These are phyloP conservation scores for Xylaria scruposa DNA, from an alignment of 495 filamentous ascomycete genomes.

Conservation along the genomic window DNA sequence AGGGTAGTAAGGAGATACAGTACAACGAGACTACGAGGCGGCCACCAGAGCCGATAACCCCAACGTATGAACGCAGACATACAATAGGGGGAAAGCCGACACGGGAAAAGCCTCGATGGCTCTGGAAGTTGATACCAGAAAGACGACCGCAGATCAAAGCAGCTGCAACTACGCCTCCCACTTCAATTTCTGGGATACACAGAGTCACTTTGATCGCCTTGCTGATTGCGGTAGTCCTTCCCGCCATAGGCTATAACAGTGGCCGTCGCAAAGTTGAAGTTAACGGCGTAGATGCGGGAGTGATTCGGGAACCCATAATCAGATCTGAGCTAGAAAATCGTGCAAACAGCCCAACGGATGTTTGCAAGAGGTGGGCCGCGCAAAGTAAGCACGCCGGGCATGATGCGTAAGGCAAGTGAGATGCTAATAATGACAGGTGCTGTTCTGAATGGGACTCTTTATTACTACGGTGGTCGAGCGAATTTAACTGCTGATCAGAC, in stretches of 20 bases:
- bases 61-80: conserved; percentile 25
- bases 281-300: conserved; percentile 54
- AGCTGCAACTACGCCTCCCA: conserved; percentile 49
- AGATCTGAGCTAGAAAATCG: conserved; percentile 45
- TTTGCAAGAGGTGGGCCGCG: conserved; percentile 72
- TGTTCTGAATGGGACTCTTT: conserved; percentile 73
- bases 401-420: not conserved
- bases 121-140: conserved; percentile 43
- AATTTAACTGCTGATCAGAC: conserved; percentile 59
- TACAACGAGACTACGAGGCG: conserved; percentile 37
- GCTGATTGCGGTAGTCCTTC: conserved; percentile 59
- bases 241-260: conserved; percentile 51
- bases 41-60: conserved; percentile 29
- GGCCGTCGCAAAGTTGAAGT: conserved; percentile 42
- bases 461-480: conserved; percentile 74
- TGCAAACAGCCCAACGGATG: conserved; percentile 56
- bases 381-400: conserved; percentile 55
- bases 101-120: conserved; percentile 41
- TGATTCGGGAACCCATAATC: conserved; percentile 41
- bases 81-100: conserved; percentile 22
- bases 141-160: conserved; percentile 50
- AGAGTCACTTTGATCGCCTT: conserved; percentile 57
- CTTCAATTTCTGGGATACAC: conserved; percentile 45
- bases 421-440: conserved; percentile 46
- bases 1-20: conserved; percentile 32